These are phyloP conservation scores for Trifolium subterraneum DNA, from an alignment of 306 rosid genomes.

Conservation along the genomic window DNA sequence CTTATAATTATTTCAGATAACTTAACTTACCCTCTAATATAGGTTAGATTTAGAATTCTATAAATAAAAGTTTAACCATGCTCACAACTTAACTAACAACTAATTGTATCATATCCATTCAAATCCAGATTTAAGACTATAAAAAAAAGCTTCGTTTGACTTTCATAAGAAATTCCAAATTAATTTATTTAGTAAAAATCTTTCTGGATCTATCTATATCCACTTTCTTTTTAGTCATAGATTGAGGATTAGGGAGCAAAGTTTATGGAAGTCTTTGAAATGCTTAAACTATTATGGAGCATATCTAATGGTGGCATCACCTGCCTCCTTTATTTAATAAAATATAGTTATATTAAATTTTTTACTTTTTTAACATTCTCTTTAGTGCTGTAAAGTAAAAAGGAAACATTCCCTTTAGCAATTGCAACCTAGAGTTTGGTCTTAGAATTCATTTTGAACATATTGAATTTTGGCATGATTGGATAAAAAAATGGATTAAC, in stretches of 20 bases:
- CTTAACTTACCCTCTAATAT: too few relatives aligned
- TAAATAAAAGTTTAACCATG: neutral
- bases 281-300: conserved; percentile 9
- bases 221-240: conserved; percentile 9
- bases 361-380: neutral
- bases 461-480: neutral
- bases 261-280: neutral
- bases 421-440: conserved; percentile 1
- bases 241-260: conserved; percentile 11
- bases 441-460: neutral
- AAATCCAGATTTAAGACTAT: conserved; percentile 1
- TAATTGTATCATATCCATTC: neutral
- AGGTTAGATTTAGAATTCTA: neutral
- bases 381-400: conserved; percentile 6
- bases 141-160: conserved; percentile 14
- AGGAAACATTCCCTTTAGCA: conserved; percentile 4
- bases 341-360: neutral
- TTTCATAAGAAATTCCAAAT: conserved; percentile 17
- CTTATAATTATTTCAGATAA: too few relatives aligned
- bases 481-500: too few relatives aligned
- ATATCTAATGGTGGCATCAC: conserved; percentile 48
- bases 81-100: conserved; percentile 2
- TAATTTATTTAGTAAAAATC: neutral
- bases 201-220: conserved; percentile 23
- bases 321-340: conserved; percentile 7